Base-by-base conservation (phyloP, 2,329 filamentous ascomycete genomes). In the Pseudomassariella vexata region DNA sequence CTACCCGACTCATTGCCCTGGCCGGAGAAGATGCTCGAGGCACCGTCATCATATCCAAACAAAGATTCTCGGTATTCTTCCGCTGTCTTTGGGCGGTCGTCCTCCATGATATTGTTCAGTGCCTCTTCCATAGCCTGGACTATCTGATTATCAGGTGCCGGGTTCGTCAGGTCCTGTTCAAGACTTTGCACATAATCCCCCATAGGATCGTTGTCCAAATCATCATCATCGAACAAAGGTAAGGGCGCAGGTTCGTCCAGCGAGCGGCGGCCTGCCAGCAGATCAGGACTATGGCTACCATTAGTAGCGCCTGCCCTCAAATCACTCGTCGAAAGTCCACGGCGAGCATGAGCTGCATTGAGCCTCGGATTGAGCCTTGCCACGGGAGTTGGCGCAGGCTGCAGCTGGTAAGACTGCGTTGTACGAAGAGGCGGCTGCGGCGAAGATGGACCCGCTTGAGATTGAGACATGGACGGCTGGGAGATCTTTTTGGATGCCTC, bases 111-210 rank as follows among this genome's bases (percentile, higher is more conserved):
- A 42, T 89, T 85, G 43, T 84, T 94, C 29, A 98, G 68, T 11
- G 89, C 92, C 43, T 85, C 79, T 55, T 96, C 89, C 74, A 98
- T 90, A 4, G 87, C 90, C 59, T 94, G 79, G 5, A 98, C 88
- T 18, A 95, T 82, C 38, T 82, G 75, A 1, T 75, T 84, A 48
- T 95, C 83, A 5, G 83, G 82, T 1, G 66, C 66, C 15, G 68
- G 68, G 36, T 68, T 69, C 8, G 72, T 68, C n/a, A 63, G 66
- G 24, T 87, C 84, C 28, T 82, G 80, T 15, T 89, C 85, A 7
- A 94, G 64, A 44, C 88, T 95, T 31, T 87, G 74, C 0, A 85
- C 73, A 2, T 89, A 95, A 41, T 78, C 76, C 22, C 58, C 60
- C 50, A 85, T 70, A 27, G 73, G 73, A 44, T 95, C 79, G 20